Base-by-base conservation (phyloP, 345 rosid genomes). In the Euclidium syriacum region DNA sequence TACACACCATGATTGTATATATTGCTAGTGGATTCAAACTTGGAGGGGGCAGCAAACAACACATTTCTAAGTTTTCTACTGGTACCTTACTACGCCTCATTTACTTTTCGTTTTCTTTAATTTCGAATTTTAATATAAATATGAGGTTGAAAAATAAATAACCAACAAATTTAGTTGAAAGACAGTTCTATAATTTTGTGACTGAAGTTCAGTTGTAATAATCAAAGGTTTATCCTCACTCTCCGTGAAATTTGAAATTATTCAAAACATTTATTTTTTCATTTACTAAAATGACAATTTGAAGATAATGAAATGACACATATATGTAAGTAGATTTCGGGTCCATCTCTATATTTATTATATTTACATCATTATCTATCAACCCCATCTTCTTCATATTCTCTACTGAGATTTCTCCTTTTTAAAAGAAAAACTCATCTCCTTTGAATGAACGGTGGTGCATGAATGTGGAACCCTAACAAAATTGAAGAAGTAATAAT, bases 391-490 rank as follows among this genome's bases (percentile, higher is more conserved):
- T 62, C 58, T 62, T 68, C 61, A 9, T 68, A 16, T 49, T 27
- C 14, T 43, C 50, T 26, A 52, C 48, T 44, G 34, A 47, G 64
- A 55, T 38, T 63, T 70, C 25, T 48, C 43, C n/a, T n/a, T 5
- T 19, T 3, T 23, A 17, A 0, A 24, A n/a, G 15, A 23, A 62
- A 24, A 40, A 44, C 64, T 38, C 69, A 62, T 30, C 74, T n/a
- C n/a, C n/a, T 61, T 62, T 47, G 58, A 56, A 63, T 30, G 42
- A n/a, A 35, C 62, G 68, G 73, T 44, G 63, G 58, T 32, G 68
- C 75, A 57, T 79, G 78, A 85, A 84, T 78, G 82, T 88, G 90
- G 96, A 87, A 85, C 78, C 85, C 84, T 69, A 82, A 73, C 32
- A 74, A 61, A 58, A 47, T 7, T 51, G 65, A 58, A 25, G 58